Percentiles rank a stretch among this genome's conserved stretches.
Conservation (phyloP, 2,329 filamentous ascomycete genomes). For the Zalaria sp. region DNA sequence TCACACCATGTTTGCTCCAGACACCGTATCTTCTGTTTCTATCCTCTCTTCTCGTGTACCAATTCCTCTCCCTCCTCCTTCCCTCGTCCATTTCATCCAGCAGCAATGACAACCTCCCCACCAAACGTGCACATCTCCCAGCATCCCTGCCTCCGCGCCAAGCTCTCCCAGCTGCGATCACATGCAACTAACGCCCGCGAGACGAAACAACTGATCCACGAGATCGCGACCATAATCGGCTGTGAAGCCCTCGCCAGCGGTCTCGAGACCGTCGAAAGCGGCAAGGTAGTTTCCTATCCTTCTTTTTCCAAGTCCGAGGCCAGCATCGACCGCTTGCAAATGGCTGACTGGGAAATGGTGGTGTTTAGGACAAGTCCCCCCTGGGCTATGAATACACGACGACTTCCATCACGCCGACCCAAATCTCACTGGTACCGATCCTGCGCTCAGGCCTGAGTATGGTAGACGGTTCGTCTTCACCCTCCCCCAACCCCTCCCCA, state of each 20-base stretch:
- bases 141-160: slow-evolving; percentile 76
- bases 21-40: no score
- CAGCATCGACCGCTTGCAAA: slow-evolving; percentile 2
- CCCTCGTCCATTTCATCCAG: no score
- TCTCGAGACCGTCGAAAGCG: slow-evolving; percentile 42
- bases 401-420: slow-evolving; percentile 46
- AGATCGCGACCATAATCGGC: slow-evolving; percentile 70
- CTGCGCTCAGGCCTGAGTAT: slow-evolving; percentile 85
- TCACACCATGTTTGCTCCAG: no score
- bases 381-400: slow-evolving; percentile 64
- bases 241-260: slow-evolving; percentile 63
- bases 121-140: slow-evolving; percentile 58
- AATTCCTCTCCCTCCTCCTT: no score
- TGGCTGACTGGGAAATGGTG: no score
- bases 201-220: slow-evolving; percentile 69
- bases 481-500: background rate
- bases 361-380: slow-evolving; percentile 65
- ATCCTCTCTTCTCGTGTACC: no score
- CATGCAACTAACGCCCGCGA: slow-evolving; percentile 55
- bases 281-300: no score
- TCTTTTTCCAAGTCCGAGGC: no score
- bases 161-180: slow-evolving; percentile 80
- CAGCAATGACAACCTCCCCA: slow-evolving; percentile 14
- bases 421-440: slow-evolving; percentile 76
- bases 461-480: slow-evolving; percentile 54